These are phyloP conservation scores for Solanum microdontum DNA, from an alignment of 257 asterid species.

Conservation along the genomic window DNA sequence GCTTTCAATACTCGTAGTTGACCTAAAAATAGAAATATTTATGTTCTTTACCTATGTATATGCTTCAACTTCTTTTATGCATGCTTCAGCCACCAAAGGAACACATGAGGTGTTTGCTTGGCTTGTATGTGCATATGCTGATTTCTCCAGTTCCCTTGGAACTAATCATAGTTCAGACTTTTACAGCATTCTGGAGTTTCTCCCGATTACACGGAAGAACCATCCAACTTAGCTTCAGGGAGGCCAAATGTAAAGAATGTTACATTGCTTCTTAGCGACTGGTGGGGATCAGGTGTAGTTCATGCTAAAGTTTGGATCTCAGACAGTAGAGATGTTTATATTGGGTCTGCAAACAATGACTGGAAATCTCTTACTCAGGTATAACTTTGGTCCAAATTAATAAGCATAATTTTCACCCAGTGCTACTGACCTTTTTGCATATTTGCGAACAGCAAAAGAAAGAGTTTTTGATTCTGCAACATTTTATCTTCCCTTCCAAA, in stretches of 20 bases:
- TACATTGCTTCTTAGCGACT: conserved; percentile 53
- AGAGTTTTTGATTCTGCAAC: not conserved
- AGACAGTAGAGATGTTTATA: conserved; percentile 54
- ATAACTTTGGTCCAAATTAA: not conserved
- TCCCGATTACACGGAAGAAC: conserved; percentile 70
- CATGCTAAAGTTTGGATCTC: conserved; percentile 94
- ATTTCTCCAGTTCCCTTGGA: conserved; percentile 1
- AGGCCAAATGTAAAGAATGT: conserved; percentile 66
- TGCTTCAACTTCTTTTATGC: not conserved
- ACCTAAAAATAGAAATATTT: not conserved
- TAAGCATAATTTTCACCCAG: not conserved
- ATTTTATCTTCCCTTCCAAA: not conserved
- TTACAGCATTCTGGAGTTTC: conserved; percentile 88
- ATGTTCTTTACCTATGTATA: not conserved
- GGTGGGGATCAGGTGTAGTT: conserved; percentile 90
- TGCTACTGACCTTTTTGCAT: not conserved
- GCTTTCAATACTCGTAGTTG: not conserved
- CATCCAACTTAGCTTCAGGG: conserved; percentile 59
- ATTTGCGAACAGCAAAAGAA: not conserved
- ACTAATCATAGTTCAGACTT: conserved; percentile 34
- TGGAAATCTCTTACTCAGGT: conserved; percentile 96
- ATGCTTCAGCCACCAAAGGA: not conserved
- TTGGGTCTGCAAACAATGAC: conserved; percentile 88
- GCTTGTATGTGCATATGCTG: not conserved
- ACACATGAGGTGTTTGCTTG: not conserved